Conservation (phyloP, 805 yeast species). For the Candida sanyiensis region DNA sequence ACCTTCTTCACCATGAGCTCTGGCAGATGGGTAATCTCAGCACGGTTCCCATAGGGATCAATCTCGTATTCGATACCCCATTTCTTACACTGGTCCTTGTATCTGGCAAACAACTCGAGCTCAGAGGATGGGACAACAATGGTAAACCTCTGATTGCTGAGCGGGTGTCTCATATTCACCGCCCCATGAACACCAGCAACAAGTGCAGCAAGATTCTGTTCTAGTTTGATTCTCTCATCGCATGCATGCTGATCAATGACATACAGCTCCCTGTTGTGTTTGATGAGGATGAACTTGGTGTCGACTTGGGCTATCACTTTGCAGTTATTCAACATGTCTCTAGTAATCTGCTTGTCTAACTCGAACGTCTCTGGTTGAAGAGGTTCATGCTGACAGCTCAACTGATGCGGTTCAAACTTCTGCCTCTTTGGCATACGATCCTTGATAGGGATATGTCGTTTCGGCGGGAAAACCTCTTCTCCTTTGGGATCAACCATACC, state of each 20-base stretch:
- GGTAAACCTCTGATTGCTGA: conserved; percentile 10
- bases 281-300: conserved; percentile 53
- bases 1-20: conserved; percentile 31
- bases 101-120: conserved; percentile 27
- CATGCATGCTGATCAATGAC: conserved; percentile 80
- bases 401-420: background rate
- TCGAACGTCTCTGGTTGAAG: conserved; percentile 9
- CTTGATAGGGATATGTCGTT: background rate
- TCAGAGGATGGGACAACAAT: conserved; percentile 28
- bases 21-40: conserved; percentile 41
- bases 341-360: conserved; percentile 11
- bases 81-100: conserved; percentile 24
- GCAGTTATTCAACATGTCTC: conserved; percentile 21
- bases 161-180: conserved; percentile 13
- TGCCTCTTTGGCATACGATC: background rate
- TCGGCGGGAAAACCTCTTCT: background rate
- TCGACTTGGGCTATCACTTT: conserved; percentile 55
- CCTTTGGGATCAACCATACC: conserved; percentile 6
- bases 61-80: conserved; percentile 42
- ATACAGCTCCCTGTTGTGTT: conserved; percentile 26
- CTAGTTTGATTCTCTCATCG: conserved; percentile 69
- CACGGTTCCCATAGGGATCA: background rate
- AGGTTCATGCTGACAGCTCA: background rate
- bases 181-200: conserved; percentile 27
- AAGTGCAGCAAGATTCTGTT: conserved; percentile 37